Percentiles rank a stretch among this genome's conserved stretches.
These are phyloP conservation scores for Trametes maxima DNA, from an alignment of 768 basidiomycete species.

Conservation along the genomic window DNA sequence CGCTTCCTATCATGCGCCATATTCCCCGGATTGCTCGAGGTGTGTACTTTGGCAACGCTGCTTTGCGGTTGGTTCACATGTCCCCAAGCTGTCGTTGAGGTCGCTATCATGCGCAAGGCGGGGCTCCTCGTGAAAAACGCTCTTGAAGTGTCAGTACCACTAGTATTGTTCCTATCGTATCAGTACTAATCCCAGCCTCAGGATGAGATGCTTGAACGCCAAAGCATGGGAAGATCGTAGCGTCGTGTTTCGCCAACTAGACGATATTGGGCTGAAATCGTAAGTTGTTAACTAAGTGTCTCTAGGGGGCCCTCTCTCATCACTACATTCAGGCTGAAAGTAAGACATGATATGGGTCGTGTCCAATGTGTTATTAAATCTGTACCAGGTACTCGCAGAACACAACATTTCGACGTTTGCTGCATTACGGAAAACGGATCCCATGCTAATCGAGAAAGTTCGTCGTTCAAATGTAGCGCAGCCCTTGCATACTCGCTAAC, in stretches of 20 bases:
- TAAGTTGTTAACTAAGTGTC: conserved; percentile 39
- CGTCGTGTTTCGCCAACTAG: conserved; percentile 81
- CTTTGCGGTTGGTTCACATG: neutral
- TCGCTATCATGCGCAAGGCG: conserved; percentile 63
- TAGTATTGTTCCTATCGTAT: neutral
- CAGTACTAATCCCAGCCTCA: conserved; percentile 30
- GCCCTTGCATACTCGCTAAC: neutral
- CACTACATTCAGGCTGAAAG: conserved; percentile 28
- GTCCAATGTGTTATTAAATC: no score
- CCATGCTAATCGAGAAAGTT: conserved; percentile 68
- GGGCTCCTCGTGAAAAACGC: conserved; percentile 73
- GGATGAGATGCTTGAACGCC: conserved; percentile 75
- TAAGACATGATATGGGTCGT: neutral
- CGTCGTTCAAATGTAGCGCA: neutral
- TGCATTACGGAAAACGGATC: conserved; percentile 54
- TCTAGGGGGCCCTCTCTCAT: neutral
- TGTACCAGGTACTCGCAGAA: conserved; percentile 66
- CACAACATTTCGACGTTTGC: conserved; percentile 69
- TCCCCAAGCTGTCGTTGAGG: conserved; percentile 70
- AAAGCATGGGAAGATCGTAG: conserved; percentile 93
- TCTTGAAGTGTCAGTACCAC: conserved; percentile 64
- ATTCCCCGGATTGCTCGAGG: conserved; percentile 77
- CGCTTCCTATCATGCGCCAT: conserved; percentile 71
- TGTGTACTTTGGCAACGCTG: conserved; percentile 30
- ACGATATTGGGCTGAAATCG: conserved; percentile 93